Evolutionary conservation across 192 early-diverging fungal genomes (phyloP).

Genomic region (Gamsiella multidivaricata): DNA sequence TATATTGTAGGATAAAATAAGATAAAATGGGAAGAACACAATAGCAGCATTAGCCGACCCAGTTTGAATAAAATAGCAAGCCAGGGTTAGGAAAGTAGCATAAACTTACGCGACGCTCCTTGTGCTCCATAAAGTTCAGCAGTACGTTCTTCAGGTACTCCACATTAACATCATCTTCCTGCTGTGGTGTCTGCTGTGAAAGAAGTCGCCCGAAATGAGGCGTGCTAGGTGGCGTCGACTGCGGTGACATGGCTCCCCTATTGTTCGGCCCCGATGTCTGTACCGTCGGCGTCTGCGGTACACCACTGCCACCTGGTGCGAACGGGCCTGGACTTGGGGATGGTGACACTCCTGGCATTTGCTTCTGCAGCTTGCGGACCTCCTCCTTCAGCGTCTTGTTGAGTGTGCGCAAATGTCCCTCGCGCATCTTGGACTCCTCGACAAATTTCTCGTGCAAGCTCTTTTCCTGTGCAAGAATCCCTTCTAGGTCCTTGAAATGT

Average conservation of each 20-base stretch:
- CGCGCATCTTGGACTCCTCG: constrained; percentile 74
- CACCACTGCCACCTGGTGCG: constrained; percentile 10
- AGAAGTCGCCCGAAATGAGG: constrained; percentile 39
- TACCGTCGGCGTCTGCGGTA: constrained; percentile 24
- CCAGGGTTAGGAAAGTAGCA: too few relatives aligned
- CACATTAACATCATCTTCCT: constrained; percentile 71
- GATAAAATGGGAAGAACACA: neutral
- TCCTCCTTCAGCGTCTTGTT: constrained; percentile 89
- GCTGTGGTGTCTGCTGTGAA: constrained; percentile 37
- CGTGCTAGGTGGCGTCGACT: constrained; percentile 40
- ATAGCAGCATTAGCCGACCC: neutral
- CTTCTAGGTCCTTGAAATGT: constrained; percentile 61
- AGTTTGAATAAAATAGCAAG: neutral
- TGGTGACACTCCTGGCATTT: constrained; percentile 17
- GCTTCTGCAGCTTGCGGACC: constrained; percentile 71
- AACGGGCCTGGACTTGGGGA: constrained; percentile 26
- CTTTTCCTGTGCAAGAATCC: constrained; percentile 47
- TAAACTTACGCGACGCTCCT: constrained; percentile 71
- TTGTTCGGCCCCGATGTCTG: constrained; percentile 11
- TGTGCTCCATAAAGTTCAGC: constrained; percentile 80
- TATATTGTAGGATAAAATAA: constrained; percentile 16
- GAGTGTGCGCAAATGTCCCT: constrained; percentile 73
- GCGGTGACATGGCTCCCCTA: constrained; percentile 25
- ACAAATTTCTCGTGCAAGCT: constrained; percentile 65
- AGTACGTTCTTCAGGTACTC: constrained; percentile 81